phyloP scores from a whole-genome alignment of 768 basidiomycete species.

The Mycena belliarum region DNA sequence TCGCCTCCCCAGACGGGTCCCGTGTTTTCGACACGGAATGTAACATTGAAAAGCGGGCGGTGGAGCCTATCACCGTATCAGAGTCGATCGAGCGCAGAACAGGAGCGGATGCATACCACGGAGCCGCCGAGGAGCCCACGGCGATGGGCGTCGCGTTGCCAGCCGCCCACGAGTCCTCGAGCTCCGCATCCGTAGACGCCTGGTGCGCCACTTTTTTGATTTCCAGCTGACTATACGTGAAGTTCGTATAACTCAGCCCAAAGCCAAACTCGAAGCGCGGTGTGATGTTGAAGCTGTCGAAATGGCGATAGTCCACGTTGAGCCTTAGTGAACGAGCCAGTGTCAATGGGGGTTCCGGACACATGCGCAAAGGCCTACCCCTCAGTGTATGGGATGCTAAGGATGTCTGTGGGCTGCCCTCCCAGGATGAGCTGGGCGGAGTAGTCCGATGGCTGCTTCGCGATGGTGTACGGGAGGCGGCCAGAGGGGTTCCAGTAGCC shows the following conservation, averaged over 20 bases:
- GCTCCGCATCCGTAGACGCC: slow-evolving; percentile 38
- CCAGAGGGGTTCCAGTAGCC: slow-evolving; percentile 71
- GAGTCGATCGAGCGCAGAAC: background rate
- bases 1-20: slow-evolving; percentile 67
- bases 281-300: slow-evolving; percentile 59
- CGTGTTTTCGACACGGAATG: slow-evolving; percentile 66
- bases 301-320: slow-evolving; percentile 72
- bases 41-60: slow-evolving; percentile 59
- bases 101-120: slow-evolving; percentile 44
- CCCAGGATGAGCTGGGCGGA: slow-evolving; percentile 47
- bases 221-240: slow-evolving; percentile 64
- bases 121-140: slow-evolving; percentile 60
- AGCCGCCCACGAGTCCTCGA: slow-evolving; percentile 54
- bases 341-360: background rate
- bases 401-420: slow-evolving; percentile 36
- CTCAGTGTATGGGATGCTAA: slow-evolving; percentile 60
- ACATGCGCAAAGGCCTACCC: slow-evolving; percentile 35
- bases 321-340: slow-evolving; percentile 34
- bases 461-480: slow-evolving; percentile 74
- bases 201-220: slow-evolving; percentile 43
- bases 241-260: slow-evolving; percentile 84
- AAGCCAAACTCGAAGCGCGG: slow-evolving; percentile 91
- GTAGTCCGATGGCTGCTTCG: slow-evolving; percentile 60
- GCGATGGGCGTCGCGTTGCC: slow-evolving; percentile 56
- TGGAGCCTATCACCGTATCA: slow-evolving; percentile 51